Conservation (phyloP, 805 yeast species). For the Dipodascopsis tothii region DNA sequence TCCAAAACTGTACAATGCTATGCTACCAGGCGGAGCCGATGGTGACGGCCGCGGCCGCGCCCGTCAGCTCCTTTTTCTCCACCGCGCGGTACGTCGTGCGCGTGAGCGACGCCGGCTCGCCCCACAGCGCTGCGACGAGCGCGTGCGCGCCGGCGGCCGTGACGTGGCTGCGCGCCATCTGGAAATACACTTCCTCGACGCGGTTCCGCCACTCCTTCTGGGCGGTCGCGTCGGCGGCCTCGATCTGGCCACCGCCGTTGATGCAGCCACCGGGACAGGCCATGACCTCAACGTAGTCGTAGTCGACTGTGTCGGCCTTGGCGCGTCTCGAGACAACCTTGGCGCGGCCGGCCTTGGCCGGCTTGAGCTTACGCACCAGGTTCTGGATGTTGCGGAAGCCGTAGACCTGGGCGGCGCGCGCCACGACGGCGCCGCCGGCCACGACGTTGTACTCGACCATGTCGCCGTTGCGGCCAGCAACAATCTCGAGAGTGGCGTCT, state of each 20-base stretch:
- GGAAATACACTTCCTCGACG: conserved; percentile 33
- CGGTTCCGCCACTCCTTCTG: conserved; percentile 30
- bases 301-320: conserved; percentile 41
- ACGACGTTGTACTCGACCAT: conserved; percentile 60
- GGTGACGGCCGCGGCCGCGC: background rate
- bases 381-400: conserved; percentile 95
- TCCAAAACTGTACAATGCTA: background rate
- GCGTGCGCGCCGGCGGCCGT: background rate
- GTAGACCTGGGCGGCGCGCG: conserved; percentile 62
- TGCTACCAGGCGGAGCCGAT: background rate
- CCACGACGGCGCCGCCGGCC: conserved; percentile 36
- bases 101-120: background rate
- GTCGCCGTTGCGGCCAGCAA: conserved; percentile 62
- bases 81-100: background rate
- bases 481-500: conserved; percentile 37
- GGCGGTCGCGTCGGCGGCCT: conserved; percentile 31
- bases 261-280: conserved; percentile 98
- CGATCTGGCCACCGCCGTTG: conserved; percentile 91
- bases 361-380: conserved; percentile 71
- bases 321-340: conserved; percentile 19
- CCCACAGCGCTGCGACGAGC: background rate
- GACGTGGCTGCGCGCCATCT: conserved; percentile 4
- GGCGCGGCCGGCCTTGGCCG: conserved; percentile 28
- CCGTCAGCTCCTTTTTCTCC: background rate
- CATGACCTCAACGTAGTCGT: conserved; percentile 88